These are phyloP conservation scores for Eustoma russellianum DNA, from an alignment of 257 asterid species.

Conservation along the genomic window DNA sequence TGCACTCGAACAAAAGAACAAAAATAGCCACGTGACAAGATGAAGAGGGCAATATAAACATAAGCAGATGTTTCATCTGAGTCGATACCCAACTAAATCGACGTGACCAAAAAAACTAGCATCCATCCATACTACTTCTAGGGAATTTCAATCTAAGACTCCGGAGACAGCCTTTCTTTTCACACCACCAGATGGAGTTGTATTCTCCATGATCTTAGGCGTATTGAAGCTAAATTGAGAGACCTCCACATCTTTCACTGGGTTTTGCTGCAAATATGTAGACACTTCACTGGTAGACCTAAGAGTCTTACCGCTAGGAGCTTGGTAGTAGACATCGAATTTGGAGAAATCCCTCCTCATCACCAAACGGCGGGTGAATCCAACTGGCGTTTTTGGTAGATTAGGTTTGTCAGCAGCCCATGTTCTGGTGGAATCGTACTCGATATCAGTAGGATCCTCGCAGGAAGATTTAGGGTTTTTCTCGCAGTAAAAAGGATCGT, in stretches of 20 bases:
- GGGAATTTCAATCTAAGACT: not conserved
- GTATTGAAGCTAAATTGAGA: slow-evolving; percentile 39
- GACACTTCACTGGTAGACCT: slow-evolving; percentile 32
- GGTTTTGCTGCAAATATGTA: slow-evolving; percentile 28
- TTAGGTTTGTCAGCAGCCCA: slow-evolving; percentile 60
- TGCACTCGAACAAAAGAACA: no score
- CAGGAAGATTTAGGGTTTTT: slow-evolving; percentile 25
- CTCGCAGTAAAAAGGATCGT: slow-evolving; percentile 49
- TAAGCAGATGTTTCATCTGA: no score
- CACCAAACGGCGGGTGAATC: slow-evolving; percentile 35
- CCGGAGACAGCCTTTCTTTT: slow-evolving; percentile 8
- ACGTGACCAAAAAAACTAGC: no score
- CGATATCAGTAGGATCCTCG: slow-evolving; percentile 39
- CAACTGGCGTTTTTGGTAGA: slow-evolving; percentile 43
- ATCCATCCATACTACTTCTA: no score
- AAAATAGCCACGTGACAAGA: no score
- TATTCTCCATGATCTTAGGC: slow-evolving; percentile 41
- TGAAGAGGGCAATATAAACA: no score
- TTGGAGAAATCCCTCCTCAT: slow-evolving; percentile 30
- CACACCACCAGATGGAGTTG: slow-evolving; percentile 13
- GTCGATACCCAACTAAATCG: no score
- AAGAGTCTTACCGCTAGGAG: slow-evolving; percentile 44
- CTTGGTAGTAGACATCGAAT: slow-evolving; percentile 35
- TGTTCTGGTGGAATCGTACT: slow-evolving; percentile 22
- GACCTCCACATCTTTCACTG: slow-evolving; percentile 15